These are phyloP conservation scores for Acephala macrosclerotiorum DNA, from an alignment of 2,329 filamentous ascomycete genomes.

Conservation along the genomic window DNA sequence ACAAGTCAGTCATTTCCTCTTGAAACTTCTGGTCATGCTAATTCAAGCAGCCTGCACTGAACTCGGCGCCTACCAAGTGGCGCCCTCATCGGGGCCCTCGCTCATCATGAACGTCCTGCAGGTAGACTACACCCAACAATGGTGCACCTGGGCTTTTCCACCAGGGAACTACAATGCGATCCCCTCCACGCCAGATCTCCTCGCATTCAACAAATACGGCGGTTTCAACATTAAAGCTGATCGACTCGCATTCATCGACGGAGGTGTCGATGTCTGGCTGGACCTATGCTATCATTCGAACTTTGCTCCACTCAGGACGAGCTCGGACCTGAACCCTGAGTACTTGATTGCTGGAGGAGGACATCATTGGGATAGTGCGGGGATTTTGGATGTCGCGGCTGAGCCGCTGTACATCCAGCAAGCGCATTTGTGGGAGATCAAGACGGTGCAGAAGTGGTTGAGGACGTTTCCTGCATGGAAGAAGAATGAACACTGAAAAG, in stretches of 20 bases:
- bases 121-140: conserved; percentile 56
- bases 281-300: conserved; percentile 59
- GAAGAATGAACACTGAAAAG: background rate
- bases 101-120: conserved; percentile 57
- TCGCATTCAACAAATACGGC: conserved; percentile 54
- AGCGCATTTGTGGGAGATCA: conserved; percentile 58
- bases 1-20: conserved; percentile 41
- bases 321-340: conserved; percentile 54
- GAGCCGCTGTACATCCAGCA: conserved; percentile 60
- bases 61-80: conserved; percentile 57
- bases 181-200: conserved; percentile 51
- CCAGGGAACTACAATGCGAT: conserved; percentile 53
- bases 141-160: conserved; percentile 62
- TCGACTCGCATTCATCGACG: conserved; percentile 59
- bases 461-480: conserved; percentile 19
- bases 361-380: conserved; percentile 55
- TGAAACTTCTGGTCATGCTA: background rate
- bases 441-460: conserved; percentile 52
- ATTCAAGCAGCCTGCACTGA: conserved; percentile 50
- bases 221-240: conserved; percentile 54
- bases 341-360: conserved; percentile 58
- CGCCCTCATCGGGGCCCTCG: conserved; percentile 51
- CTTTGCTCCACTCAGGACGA: conserved; percentile 47
- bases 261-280: conserved; percentile 58
- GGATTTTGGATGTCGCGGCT: conserved; percentile 45